A percentile compares a stretch with the other conserved stretches of the same genome.
phyloP scores from a whole-genome alignment of 1,284 basidiomycete genomes.

The Apiotrichum laibachii region DNA sequence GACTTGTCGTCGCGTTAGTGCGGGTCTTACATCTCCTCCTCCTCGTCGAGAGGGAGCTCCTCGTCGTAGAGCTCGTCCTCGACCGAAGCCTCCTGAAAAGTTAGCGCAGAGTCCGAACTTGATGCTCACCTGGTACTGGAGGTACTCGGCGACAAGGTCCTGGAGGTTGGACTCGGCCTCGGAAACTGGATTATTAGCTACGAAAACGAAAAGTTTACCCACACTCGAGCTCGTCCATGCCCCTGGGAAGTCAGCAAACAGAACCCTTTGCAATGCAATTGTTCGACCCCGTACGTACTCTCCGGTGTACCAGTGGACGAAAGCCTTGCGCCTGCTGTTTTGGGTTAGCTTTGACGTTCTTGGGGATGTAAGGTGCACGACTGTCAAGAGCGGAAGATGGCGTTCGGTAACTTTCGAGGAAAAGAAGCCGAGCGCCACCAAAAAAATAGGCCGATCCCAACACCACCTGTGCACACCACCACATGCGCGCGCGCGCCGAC shows the following conservation, averaged over 20 bases:
- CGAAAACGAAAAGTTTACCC: neutral
- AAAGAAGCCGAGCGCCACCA: too few species aligned
- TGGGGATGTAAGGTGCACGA: too few species aligned
- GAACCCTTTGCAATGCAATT: too few species aligned
- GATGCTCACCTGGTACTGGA: constrained; percentile 97
- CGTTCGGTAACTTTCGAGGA: too few species aligned
- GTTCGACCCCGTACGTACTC: too few species aligned
- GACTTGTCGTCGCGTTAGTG: constrained; percentile 22
- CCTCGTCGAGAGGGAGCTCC: constrained; percentile 45
- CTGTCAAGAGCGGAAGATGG: too few species aligned
- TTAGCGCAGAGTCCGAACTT: too few species aligned
- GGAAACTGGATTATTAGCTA: constrained; percentile 35
- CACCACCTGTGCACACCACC: too few species aligned
- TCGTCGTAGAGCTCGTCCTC: constrained; percentile 55
- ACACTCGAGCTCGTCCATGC: constrained; percentile 98
- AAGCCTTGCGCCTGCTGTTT: constrained; percentile 69
- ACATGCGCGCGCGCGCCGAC: too few species aligned
- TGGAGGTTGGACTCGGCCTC: constrained; percentile 97
- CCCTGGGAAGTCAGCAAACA: constrained; percentile 40
- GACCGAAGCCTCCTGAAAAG: too few species aligned
- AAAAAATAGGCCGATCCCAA: too few species aligned
- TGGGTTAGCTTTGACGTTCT: too few species aligned
- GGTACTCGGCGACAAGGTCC: constrained; percentile 88
- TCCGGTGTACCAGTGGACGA: constrained; percentile 98
- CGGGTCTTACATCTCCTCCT: constrained; percentile 32